Evolutionary conservation across 257 asterid genomes (phyloP), one percentile per base, ranked within the genome.

Genomic region (Solanum piurae): DNA sequence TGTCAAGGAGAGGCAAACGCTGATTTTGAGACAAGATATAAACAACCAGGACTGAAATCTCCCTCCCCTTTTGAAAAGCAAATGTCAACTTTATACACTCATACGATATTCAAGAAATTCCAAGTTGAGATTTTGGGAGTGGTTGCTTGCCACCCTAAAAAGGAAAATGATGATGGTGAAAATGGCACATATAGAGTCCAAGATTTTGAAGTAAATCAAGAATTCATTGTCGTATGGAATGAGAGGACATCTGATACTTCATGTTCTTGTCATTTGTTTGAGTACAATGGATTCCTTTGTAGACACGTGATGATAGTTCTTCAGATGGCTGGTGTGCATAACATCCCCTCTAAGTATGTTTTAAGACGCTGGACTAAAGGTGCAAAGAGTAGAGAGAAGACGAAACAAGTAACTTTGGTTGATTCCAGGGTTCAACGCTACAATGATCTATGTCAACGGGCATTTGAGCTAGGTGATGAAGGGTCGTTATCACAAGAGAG

Each of bases 81-180:
- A 84, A 89, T 93, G 94, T 87, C 92, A 49, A 71, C 86, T n/a
- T 75, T 88, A 83, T 93, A 93, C 86, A 92, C 94, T 69, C 90
- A 91, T 88, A 87, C 92, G 11, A 89, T 92, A 75, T 93, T 93
- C 91, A 92, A 88, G 88, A 93, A 93, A 88, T 93, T 93, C 89
- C 93, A 93, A 89, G 90, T 89, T 55, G 94, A 93, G 93, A 93
- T 92, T 89, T 82, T 93, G 83, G 95, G 95, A 82, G 95, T 89
- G 58, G 94, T 93, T 84, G 94, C 94, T 33, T 93, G 94, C 86
- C 93, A 90, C 89, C 95, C 95, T 7, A 93, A 91, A 86, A 60
- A 75, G 52, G 94, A 89, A 75, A 84, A 85, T 58, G 87, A 85
- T 82, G 89, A 87, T 82, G 93, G 89, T 83, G 76, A 72, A 44